Conservation (phyloP, 805 yeast genomes). For the Candida pini region DNA sequence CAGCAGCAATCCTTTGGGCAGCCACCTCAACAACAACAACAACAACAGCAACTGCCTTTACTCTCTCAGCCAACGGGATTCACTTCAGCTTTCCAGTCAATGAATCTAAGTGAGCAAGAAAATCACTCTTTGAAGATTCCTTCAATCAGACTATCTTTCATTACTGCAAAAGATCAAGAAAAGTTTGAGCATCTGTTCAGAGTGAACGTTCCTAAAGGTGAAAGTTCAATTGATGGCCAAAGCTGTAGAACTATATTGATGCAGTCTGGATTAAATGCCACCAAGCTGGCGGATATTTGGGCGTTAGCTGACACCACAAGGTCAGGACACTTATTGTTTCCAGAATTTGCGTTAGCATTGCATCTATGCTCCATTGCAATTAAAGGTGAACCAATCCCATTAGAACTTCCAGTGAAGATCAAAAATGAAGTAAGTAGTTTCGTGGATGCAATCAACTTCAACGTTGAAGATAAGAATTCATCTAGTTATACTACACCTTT, state of each 20-base stretch:
- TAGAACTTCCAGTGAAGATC: constrained; percentile 62
- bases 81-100: constrained; percentile 25
- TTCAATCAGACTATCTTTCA: constrained; percentile 72
- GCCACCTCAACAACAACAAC: constrained; percentile 8
- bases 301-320: constrained; percentile 82
- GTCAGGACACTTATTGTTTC: constrained; percentile 81
- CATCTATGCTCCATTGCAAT: constrained; percentile 76
- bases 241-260: constrained; percentile 74
- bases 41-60: constrained; percentile 20
- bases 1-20: constrained; percentile 14
- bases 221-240: constrained; percentile 61
- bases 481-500: constrained; percentile 6
- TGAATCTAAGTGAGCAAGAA: constrained; percentile 26
- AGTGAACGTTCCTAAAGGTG: constrained; percentile 69
- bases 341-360: constrained; percentile 90
- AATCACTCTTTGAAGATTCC: constrained; percentile 64
- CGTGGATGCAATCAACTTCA: constrained; percentile 81
- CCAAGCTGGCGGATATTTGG: constrained; percentile 83
- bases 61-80: constrained; percentile 44
- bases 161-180: constrained; percentile 78
- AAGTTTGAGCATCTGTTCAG: constrained; percentile 83
- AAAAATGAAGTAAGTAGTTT: constrained; percentile 81
- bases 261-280: constrained; percentile 72
- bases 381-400: constrained; percentile 75
- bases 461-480: constrained; percentile 48